phyloP scores from a whole-genome alignment of 257 asterid genomes.

The Solanum acaule region DNA sequence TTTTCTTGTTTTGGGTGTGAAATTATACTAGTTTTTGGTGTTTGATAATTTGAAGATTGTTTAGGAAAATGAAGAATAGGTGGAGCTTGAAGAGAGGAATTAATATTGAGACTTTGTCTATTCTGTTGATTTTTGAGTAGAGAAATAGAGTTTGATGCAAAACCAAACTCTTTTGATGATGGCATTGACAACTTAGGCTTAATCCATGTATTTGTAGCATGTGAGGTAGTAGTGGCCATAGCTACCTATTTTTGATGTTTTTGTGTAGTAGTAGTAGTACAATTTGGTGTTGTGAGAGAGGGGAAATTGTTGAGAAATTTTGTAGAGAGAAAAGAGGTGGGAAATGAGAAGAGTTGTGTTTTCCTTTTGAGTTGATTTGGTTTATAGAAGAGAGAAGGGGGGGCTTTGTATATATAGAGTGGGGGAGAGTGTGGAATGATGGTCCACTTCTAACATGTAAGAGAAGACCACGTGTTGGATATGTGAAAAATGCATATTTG shows the following conservation, averaged over 20 bases:
- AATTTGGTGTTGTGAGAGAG: not conserved
- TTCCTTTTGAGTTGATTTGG: not conserved
- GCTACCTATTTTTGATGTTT: constrained; percentile 22
- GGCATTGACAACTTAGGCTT: constrained; percentile 19
- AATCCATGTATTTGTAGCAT: constrained; percentile 29
- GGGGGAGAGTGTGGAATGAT: constrained; percentile 7
- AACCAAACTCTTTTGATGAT: constrained; percentile 1
- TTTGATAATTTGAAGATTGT: constrained; percentile 20
- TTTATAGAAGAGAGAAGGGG: not conserved
- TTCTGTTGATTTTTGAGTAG: constrained; percentile 5
- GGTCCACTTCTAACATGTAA: constrained; percentile 40
- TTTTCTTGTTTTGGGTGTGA: not conserved
- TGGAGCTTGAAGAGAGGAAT: constrained; percentile 52
- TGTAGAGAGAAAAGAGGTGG: not conserved
- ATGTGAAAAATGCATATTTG: constrained; percentile 14
- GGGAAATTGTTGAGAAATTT: not conserved
- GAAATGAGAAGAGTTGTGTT: not conserved
- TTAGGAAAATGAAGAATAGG: constrained; percentile 45
- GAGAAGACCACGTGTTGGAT: constrained; percentile 73
- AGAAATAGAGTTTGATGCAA: constrained; percentile 2
- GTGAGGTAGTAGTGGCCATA: constrained; percentile 36
- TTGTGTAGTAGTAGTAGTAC: not conserved
- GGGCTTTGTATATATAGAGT: not conserved
- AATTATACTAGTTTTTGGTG: constrained; percentile 9
- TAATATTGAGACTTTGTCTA: not conserved